phyloP scores from a whole-genome alignment of 441 rosid genomes.

The Euphorbia corollata region DNA sequence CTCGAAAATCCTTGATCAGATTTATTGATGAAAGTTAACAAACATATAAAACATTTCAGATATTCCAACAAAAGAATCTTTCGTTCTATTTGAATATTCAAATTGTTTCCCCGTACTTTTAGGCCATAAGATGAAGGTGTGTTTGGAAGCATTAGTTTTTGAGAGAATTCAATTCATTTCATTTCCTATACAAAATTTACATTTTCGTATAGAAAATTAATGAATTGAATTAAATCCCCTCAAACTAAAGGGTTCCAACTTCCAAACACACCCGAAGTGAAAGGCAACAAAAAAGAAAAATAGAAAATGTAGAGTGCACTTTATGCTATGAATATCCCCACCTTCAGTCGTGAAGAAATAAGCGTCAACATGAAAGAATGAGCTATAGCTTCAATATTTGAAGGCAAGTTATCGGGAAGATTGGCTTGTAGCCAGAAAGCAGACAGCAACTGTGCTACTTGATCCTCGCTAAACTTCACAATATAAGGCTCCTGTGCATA shows the following conservation, averaged over 20 bases:
- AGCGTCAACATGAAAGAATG: constrained; percentile 65
- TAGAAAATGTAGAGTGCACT: neutral
- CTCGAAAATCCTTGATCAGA: neutral
- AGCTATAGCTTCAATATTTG: constrained; percentile 85
- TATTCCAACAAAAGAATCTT: neutral
- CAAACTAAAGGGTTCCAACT: too few relatives aligned
- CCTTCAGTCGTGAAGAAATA: constrained; percentile 74
- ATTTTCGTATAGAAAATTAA: too few relatives aligned
- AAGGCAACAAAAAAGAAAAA: neutral
- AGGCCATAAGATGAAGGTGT: neutral
- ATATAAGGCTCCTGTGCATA: constrained; percentile 57
- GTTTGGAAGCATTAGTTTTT: too few relatives aligned
- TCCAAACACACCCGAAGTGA: too few relatives aligned
- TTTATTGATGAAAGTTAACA: neutral
- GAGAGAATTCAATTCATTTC: too few relatives aligned
- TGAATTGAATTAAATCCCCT: too few relatives aligned
- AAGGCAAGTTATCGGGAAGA: constrained; percentile 71
- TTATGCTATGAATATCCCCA: constrained; percentile 16
- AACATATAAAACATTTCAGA: neutral
- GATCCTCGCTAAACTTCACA: constrained; percentile 83
- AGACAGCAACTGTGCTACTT: constrained; percentile 73
- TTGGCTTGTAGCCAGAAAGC: constrained; percentile 85
- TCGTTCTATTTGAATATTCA: neutral
- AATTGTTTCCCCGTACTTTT: neutral
- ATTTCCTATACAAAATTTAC: too few relatives aligned